phyloP scores from a whole-genome alignment of 2,329 filamentous ascomycete species.

The Plectosphaerella cucumerina region DNA sequence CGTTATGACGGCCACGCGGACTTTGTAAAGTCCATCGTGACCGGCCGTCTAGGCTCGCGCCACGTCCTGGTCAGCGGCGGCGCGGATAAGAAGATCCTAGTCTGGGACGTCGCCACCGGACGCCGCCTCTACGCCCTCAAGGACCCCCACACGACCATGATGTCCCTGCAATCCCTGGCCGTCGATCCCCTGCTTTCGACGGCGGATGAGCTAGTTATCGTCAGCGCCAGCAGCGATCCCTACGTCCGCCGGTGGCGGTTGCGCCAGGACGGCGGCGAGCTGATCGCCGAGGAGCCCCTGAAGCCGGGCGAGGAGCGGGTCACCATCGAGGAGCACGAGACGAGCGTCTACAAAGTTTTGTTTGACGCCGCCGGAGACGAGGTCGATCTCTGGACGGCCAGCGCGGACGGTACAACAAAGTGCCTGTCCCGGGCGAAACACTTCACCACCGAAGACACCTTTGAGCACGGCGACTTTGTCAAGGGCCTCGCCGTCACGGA shows the following conservation, averaged over 20 bases:
- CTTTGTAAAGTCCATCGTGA: slow-evolving; percentile 81
- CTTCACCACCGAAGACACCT: slow-evolving; percentile 68
- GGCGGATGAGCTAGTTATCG: slow-evolving; percentile 50
- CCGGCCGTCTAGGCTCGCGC: slow-evolving; percentile 54
- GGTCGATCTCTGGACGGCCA: slow-evolving; percentile 86
- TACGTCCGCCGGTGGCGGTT: slow-evolving; percentile 77
- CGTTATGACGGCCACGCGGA: slow-evolving; percentile 77
- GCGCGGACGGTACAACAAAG: slow-evolving; percentile 83
- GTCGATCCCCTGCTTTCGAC: slow-evolving; percentile 64
- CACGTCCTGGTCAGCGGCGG: slow-evolving; percentile 69
- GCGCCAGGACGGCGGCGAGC: slow-evolving; percentile 46
- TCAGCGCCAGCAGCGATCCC: slow-evolving; percentile 77
- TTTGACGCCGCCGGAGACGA: slow-evolving; percentile 62
- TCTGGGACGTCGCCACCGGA: slow-evolving; percentile 73
- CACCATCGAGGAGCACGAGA: slow-evolving; percentile 77
- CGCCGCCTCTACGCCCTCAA: slow-evolving; percentile 71
- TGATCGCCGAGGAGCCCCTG: slow-evolving; percentile 37
- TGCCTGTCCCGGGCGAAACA: slow-evolving; percentile 65
- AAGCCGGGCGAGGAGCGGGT: slow-evolving; percentile 27
- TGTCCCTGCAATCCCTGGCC: slow-evolving; percentile 75
- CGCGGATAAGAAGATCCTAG: slow-evolving; percentile 73
- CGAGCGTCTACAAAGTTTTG: slow-evolving; percentile 76
- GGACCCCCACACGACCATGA: slow-evolving; percentile 62
- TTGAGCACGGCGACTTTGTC: slow-evolving; percentile 86
- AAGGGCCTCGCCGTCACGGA: slow-evolving; percentile 73